Percentiles rank a stretch among this genome's conserved stretches.
Evolutionary conservation across 1,284 basidiomycete species (phyloP).

Genomic region (Fomitiporia mediterranea): DNA sequence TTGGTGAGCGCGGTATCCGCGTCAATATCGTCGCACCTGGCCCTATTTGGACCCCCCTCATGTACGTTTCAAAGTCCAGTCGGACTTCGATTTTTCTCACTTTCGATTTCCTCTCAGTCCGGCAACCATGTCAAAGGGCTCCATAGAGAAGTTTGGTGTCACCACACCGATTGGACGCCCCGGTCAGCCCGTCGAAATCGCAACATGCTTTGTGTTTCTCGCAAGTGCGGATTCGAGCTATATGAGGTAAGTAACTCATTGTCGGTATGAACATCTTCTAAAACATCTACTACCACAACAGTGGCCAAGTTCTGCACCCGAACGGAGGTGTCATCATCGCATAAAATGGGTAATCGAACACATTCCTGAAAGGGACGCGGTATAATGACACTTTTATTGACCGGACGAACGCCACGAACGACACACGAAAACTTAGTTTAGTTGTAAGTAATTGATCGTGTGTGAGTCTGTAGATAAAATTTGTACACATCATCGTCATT

Average conservation of each 20-base stretch:
- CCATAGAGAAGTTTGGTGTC: slow-evolving; percentile 40
- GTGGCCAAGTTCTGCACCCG: slow-evolving; percentile 36
- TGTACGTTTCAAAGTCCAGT: slow-evolving; percentile 29
- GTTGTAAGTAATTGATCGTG: too few species aligned
- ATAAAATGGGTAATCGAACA: too few species aligned
- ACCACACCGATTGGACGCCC: slow-evolving; percentile 45
- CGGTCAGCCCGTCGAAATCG: slow-evolving; percentile 53
- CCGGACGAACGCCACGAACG: too few species aligned
- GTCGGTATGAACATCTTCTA: background rate
- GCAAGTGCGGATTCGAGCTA: slow-evolving; percentile 48
- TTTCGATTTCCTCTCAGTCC: slow-evolving; percentile 24
- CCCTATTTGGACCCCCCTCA: slow-evolving; percentile 50
- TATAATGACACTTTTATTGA: too few species aligned
- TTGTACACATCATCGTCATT: too few species aligned
- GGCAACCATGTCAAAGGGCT: slow-evolving; percentile 45
- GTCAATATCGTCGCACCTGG: slow-evolving; percentile 51
- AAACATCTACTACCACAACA: slow-evolving; percentile 14
- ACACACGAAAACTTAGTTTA: too few species aligned
- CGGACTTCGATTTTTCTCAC: background rate
- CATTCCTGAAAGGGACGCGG: too few species aligned
- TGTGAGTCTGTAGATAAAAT: too few species aligned
- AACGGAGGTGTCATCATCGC: slow-evolving; percentile 36
- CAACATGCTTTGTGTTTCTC: slow-evolving; percentile 51
- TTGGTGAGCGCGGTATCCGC: slow-evolving; percentile 46
- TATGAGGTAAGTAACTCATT: slow-evolving; percentile 34